A percentile compares a stretch with the other conserved stretches of the same genome.
phyloP scores from a whole-genome alignment of 371 early-diverging fungal genomes.

The Mortierella sp. region DNA sequence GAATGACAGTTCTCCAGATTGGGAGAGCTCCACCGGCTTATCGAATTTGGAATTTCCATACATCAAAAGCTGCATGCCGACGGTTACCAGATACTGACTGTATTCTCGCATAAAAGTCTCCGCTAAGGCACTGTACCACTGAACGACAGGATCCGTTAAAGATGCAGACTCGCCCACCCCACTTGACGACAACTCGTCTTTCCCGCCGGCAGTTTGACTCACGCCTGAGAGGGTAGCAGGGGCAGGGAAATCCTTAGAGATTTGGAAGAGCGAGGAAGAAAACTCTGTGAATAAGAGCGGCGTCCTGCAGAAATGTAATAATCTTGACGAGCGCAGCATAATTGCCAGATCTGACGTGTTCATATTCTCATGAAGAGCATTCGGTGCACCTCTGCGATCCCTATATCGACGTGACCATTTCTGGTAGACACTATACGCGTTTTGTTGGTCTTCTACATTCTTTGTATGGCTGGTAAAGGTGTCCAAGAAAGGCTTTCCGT shows the following conservation, averaged over 20 bases:
- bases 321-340: constrained; percentile 71
- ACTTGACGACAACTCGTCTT: constrained; percentile 3
- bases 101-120: constrained; percentile 74
- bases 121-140: constrained; percentile 74
- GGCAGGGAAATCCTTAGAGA: constrained; percentile 21
- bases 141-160: constrained; percentile 28
- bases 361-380: constrained; percentile 63
- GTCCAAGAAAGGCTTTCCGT: constrained; percentile 71
- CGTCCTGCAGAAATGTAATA: constrained; percentile 77
- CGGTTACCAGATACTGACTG: constrained; percentile 72
- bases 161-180: constrained; percentile 10
- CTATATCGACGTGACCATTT: constrained; percentile 76
- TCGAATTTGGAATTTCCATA: constrained; percentile 58
- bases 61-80: constrained; percentile 79
- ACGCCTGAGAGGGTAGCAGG: neutral
- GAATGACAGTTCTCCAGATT: constrained; percentile 49
- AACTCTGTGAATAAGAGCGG: constrained; percentile 69
- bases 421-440: constrained; percentile 72
- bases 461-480: constrained; percentile 66
- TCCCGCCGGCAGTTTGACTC: neutral
- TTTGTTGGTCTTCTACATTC: constrained; percentile 72
- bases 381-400: constrained; percentile 55
- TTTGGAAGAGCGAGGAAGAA: constrained; percentile 52
- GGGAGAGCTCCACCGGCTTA: constrained; percentile 46
- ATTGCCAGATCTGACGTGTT: constrained; percentile 66